These are phyloP conservation scores for Lodderomyces parapsilosis DNA, from an alignment of 1,139 yeast species.

Conservation along the genomic window DNA sequence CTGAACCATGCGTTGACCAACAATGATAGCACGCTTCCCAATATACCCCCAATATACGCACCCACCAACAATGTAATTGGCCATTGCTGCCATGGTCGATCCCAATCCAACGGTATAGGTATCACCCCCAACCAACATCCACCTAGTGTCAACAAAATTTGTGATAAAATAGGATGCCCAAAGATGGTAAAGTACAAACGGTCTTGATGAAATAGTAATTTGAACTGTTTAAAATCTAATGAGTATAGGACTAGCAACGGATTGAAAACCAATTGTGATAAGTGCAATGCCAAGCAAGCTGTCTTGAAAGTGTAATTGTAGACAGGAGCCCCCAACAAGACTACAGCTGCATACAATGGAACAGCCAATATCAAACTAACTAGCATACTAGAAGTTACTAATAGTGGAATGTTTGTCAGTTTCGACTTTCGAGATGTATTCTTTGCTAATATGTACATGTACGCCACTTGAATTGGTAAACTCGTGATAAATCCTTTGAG, in stretches of 20 bases:
- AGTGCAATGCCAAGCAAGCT: slow-evolving; percentile 60
- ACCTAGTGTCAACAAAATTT: slow-evolving; percentile 51
- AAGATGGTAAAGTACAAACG: slow-evolving; percentile 24
- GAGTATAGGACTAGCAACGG: slow-evolving; percentile 66
- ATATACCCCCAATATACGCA: slow-evolving; percentile 65
- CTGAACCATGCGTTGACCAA: neutral
- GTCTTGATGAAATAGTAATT: slow-evolving; percentile 22
- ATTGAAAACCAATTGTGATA: slow-evolving; percentile 58
- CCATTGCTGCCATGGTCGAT: slow-evolving; percentile 96
- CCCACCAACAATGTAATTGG: slow-evolving; percentile 91
- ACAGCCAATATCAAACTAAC: slow-evolving; percentile 46
- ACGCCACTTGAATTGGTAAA: slow-evolving; percentile 25
- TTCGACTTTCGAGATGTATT: slow-evolving; percentile 19
- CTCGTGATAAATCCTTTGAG: slow-evolving; percentile 26
- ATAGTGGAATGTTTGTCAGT: slow-evolving; percentile 28
- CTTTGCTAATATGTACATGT: slow-evolving; percentile 26
- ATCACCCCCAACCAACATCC: slow-evolving; percentile 94
- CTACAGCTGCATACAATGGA: slow-evolving; percentile 50
- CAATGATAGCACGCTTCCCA: slow-evolving; percentile 42
- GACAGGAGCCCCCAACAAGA: slow-evolving; percentile 88
- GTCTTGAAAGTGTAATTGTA: slow-evolving; percentile 58
- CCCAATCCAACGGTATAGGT: slow-evolving; percentile 97
- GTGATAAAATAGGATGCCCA: slow-evolving; percentile 37
- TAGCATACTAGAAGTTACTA: slow-evolving; percentile 36
- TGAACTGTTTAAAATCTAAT: slow-evolving; percentile 43